Conservation (phyloP, 1,139 yeast genomes). For the Protomyces arabidopsidicola region DNA sequence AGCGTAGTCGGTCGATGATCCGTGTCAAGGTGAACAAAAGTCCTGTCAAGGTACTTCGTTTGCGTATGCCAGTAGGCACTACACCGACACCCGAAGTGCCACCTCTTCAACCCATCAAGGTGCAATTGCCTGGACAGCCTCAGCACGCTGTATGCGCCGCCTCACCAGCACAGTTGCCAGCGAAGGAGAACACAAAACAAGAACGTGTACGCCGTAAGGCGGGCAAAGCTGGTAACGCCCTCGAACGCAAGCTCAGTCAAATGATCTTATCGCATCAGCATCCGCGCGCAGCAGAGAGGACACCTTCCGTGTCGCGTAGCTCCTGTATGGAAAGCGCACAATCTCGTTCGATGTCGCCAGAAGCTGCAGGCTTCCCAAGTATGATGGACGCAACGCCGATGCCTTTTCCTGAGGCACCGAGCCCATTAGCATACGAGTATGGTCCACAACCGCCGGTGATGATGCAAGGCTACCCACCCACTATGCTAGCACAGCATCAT, state of each 20-base stretch:
- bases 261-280: neutral
- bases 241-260: neutral
- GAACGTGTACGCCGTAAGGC: neutral
- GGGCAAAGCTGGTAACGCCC: neutral
- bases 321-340: neutral
- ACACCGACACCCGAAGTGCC: neutral
- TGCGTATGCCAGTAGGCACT: neutral
- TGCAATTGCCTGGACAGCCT: neutral
- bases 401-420: neutral
- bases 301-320: neutral
- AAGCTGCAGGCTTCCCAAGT: neutral
- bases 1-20: neutral
- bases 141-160: neutral
- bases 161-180: neutral
- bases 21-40: neutral
- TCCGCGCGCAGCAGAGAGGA: neutral
- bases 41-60: neutral
- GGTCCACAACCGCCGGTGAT: neutral
- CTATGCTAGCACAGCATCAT: neutral
- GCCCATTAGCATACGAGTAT: neutral
- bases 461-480: neutral
- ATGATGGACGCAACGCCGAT: neutral
- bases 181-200: neutral
- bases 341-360: neutral
- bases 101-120: neutral